These are phyloP conservation scores for Neurospora sp. DNA, from an alignment of 495 filamentous ascomycete genomes.

Conservation along the genomic window DNA sequence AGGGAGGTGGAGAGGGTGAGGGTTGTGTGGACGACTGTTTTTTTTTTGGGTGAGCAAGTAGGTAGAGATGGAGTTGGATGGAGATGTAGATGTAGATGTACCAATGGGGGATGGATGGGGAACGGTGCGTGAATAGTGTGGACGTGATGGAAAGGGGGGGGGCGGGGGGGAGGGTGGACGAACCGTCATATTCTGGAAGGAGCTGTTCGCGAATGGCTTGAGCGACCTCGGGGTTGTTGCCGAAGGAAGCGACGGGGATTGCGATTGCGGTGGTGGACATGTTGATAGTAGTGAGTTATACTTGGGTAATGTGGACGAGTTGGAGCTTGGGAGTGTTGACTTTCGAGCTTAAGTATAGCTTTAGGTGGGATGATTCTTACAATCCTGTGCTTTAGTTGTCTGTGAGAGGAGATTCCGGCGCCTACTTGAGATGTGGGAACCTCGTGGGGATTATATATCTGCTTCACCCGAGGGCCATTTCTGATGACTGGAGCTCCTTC, in stretches of 20 bases:
- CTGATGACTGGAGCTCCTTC: background rate
- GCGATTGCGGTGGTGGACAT: constrained; percentile 7
- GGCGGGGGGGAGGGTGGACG: too few relatives aligned
- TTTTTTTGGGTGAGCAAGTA: too few relatives aligned
- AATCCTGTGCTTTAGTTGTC: background rate
- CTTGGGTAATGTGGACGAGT: background rate
- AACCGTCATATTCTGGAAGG: constrained; percentile 22
- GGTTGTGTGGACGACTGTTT: constrained; percentile 19
- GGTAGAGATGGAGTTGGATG: too few relatives aligned
- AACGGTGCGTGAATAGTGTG: too few relatives aligned
- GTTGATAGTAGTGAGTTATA: background rate
- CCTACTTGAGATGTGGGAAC: too few relatives aligned
- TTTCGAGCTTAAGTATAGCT: background rate
- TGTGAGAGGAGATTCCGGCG: too few relatives aligned
- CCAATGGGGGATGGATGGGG: too few relatives aligned
- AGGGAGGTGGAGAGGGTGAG: constrained; percentile 6
- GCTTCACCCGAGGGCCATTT: background rate
- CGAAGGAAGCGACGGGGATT: constrained; percentile 18
- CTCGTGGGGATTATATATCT: background rate
- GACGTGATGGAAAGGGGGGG: too few relatives aligned
- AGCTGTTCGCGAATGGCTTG: constrained; percentile 10
- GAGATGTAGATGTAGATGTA: too few relatives aligned
- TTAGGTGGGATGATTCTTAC: background rate
- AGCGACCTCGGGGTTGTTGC: constrained; percentile 15
- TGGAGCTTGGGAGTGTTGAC: background rate